Evolutionary conservation across 768 basidiomycete species (phyloP).

Genomic region (Tulasnella sp.): DNA sequence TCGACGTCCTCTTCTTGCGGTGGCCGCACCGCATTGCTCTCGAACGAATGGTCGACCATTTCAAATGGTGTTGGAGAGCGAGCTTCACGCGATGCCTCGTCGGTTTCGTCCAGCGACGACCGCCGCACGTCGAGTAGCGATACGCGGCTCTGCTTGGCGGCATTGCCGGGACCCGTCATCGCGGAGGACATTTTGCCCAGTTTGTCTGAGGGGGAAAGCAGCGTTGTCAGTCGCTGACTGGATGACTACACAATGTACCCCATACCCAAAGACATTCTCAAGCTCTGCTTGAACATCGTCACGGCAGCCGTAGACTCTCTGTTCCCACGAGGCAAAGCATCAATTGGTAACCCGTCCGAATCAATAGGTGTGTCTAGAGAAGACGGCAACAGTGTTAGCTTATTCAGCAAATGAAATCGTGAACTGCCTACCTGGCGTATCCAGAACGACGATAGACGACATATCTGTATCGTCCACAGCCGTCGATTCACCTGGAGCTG

Average conservation of each 20-base stretch:
- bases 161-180: no score
- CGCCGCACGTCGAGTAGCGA: not conserved
- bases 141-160: conserved; percentile 1
- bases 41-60: not conserved
- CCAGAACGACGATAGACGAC: not conserved
- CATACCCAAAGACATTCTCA: conserved; percentile 64
- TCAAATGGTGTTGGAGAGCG: no score
- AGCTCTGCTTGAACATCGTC: conserved; percentile 48
- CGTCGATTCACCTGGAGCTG: not conserved
- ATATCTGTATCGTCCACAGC: not conserved
- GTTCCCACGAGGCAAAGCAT: conserved; percentile 3
- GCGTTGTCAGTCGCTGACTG: conserved; percentile 57
- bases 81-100: not conserved
- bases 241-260: conserved; percentile 27
- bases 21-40: conserved; percentile 27
- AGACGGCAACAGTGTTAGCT: no score
- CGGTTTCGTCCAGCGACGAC: not conserved
- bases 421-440: not conserved
- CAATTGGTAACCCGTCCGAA: conserved; percentile 7
- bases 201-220: conserved; percentile 34
- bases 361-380: not conserved
- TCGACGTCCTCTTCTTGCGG: conserved; percentile 46
- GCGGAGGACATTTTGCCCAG: conserved; percentile 27
- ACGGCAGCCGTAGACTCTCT: conserved; percentile 31
- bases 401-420: no score